phyloP scores from a whole-genome alignment of 441 rosid genomes.

The Metrosideros polymorpha region DNA sequence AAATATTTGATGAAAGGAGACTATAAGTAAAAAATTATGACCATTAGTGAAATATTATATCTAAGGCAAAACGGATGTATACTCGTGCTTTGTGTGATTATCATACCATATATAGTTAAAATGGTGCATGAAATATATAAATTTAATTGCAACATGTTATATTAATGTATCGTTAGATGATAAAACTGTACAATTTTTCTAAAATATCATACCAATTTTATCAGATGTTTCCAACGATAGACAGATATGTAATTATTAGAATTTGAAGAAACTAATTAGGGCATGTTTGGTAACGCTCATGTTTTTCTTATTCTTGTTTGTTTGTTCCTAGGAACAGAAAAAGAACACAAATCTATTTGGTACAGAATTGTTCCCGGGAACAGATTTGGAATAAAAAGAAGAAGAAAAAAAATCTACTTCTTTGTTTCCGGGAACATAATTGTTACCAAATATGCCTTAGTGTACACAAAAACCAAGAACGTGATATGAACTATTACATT shows the following conservation, averaged over 20 bases:
- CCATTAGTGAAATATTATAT: background rate
- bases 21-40: background rate
- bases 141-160: background rate
- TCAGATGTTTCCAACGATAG: background rate
- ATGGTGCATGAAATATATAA: background rate
- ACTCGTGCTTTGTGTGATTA: background rate
- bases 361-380: too few relatives aligned
- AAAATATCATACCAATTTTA: background rate
- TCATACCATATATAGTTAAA: background rate
- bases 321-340: too few relatives aligned
- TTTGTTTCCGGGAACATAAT: too few relatives aligned
- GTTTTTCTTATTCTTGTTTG: too few relatives aligned
- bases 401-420: too few relatives aligned
- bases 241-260: background rate
- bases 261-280: background rate
- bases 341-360: too few relatives aligned
- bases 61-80: background rate
- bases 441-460: too few relatives aligned
- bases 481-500: background rate
- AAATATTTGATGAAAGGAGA: background rate
- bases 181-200: too few relatives aligned
- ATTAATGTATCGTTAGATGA: background rate
- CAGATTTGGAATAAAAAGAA: too few relatives aligned
- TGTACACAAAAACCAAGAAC: background rate
- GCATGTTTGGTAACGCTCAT: too few relatives aligned